Base-by-base conservation (phyloP, 31 red algal species). In the Porphyra umbilicalis region DNA sequence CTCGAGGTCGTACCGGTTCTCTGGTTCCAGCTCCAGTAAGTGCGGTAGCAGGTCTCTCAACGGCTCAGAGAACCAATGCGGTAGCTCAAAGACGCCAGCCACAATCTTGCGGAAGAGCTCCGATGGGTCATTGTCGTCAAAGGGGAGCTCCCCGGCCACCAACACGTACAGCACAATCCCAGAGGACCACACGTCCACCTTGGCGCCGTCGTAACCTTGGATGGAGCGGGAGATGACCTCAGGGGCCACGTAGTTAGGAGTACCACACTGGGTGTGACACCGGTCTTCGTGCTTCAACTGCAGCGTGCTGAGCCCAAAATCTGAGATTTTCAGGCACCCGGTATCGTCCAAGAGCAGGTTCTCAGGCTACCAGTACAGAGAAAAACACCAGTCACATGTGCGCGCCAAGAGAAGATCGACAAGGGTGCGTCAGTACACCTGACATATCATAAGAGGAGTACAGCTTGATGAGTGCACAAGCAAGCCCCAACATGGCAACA, bases 111-210 rank as follows among this genome's bases (percentile, higher is more conserved):
- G 39, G 57, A 95, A 89, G 33, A 95, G 80, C 76, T 78, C 80
- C 36, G 87, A 79, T 46, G 78, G 79, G 25, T 92, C 80, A 76
- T 84, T 35, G 32, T 83, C 39, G 71, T 95, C 85, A 84, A 95
- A 95, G 35, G 93, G 93, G 14, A 91, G 87, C 8, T 67, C 35
- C 35, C 93, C 93, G 42, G 89, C 86, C n/a, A 87, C 80, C 38
- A 95, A 81, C 31, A 89, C 89, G 44, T 80, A 95, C 32, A 91
- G 75, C 81, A 95, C 88, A 33, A 95, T 84, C 6, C 93, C 93
- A 82, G 88, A 95, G 34, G 86, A 76, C 93, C 93, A 95, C 13
- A 85, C 80, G 83, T 95, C 93, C 25, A 88, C 85, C 78, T 91
- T 89, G 31, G 89, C 83, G 40, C 93, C 93, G 7, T 80, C 85